phyloP scores from a whole-genome alignment of 805 yeast genomes.

The Middelhovenomyces tepae region DNA sequence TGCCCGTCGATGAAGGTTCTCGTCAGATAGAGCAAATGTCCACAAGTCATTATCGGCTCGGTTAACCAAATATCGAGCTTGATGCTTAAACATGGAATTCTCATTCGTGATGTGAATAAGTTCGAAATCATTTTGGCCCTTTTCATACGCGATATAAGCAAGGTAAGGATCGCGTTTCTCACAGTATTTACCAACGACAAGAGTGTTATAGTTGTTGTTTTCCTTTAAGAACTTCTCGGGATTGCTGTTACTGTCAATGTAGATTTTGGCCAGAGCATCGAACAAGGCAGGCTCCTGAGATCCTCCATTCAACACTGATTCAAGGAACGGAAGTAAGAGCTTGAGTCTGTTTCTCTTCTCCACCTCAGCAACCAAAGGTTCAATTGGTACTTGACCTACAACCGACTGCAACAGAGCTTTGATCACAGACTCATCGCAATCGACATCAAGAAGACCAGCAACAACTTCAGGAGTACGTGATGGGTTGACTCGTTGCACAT shows the following conservation, averaged over 20 bases:
- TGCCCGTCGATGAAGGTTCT: conserved; percentile 81
- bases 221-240: conserved; percentile 95
- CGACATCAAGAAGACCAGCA: conserved; percentile 94
- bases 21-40: conserved; percentile 66
- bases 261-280: conserved; percentile 94
- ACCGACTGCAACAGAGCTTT: conserved; percentile 75
- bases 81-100: conserved; percentile 96
- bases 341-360: conserved; percentile 94
- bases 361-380: conserved; percentile 82
- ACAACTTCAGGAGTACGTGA: conserved; percentile 92
- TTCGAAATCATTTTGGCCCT: conserved; percentile 87
- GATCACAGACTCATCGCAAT: conserved; percentile 87
- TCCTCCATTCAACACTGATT: conserved; percentile 73
- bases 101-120: conserved; percentile 89
- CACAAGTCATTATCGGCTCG: conserved; percentile 84
- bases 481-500: conserved; percentile 96
- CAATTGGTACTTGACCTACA: conserved; percentile 89
- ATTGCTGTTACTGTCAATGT: conserved; percentile 94
- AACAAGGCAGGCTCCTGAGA: conserved; percentile 83
- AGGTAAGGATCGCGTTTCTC: conserved; percentile 98
- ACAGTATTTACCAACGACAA: conserved; percentile 94
- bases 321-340: conserved; percentile 85
- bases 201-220: conserved; percentile 82
- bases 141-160: conserved; percentile 95
- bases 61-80: conserved; percentile 87